phyloP scores from a whole-genome alignment of 805 yeast genomes.

The Ogataea pignaliae region DNA sequence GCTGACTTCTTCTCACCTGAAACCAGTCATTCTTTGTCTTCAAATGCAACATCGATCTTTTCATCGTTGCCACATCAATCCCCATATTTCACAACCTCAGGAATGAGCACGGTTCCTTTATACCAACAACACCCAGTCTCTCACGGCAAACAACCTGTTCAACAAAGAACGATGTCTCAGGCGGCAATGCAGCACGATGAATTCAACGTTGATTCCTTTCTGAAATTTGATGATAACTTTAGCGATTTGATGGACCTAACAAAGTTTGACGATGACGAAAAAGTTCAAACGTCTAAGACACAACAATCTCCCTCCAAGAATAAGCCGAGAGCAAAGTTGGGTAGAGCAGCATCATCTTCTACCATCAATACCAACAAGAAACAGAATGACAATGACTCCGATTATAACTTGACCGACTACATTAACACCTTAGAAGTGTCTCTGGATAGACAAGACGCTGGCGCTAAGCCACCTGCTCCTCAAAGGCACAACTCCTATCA shows the following conservation, averaged over 20 bases:
- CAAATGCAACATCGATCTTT: slow-evolving; percentile 20
- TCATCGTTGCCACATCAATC: slow-evolving; percentile 8
- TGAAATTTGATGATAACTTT: slow-evolving; percentile 27
- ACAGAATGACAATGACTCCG: slow-evolving; percentile 3
- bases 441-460: slow-evolving; percentile 20
- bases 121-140: slow-evolving; percentile 4
- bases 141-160: slow-evolving; percentile 2
- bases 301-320: neutral
- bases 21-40: slow-evolving; percentile 22
- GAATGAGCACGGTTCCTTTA: slow-evolving; percentile 1
- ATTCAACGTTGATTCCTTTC: slow-evolving; percentile 29
- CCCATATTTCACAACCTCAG: slow-evolving; percentile 6
- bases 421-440: slow-evolving; percentile 31
- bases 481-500: neutral
- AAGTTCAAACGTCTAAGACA: neutral
- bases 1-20: slow-evolving; percentile 24
- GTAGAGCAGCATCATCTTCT: slow-evolving; percentile 2
- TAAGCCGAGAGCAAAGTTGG: neutral
- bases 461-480: slow-evolving; percentile 6
- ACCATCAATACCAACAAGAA: neutral
- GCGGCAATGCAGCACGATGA: slow-evolving; percentile 14
- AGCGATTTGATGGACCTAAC: slow-evolving; percentile 27
- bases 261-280: slow-evolving; percentile 17
- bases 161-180: neutral
- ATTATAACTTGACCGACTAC: slow-evolving; percentile 26